Base-by-base conservation (phyloP, 768 basidiomycete genomes). In the Heimioporus sp. region DNA sequence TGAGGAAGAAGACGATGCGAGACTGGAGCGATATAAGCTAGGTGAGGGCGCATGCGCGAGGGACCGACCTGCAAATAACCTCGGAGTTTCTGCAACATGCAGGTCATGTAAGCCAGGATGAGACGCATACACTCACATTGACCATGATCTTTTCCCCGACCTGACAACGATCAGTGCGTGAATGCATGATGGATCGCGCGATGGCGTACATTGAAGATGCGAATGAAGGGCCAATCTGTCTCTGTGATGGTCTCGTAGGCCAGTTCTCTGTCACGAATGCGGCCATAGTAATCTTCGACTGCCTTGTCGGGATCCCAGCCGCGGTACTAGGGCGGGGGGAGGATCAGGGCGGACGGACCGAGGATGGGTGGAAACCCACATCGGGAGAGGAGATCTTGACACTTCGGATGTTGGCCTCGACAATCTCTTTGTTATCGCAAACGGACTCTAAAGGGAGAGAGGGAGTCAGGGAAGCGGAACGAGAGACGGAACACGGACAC, bases 381-480 rank as follows among this genome's bases (percentile, higher is more conserved):
- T 99, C 96, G 4, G 96, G 97, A 13, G 96, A 98, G 9, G 95
- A 97, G 44, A 99, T 91, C 79, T 99, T 98, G 72, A 98, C 96
- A 57, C 83, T 92, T 42, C 97, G 82, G 48, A 97, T 98, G 64
- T 99, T 99, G 3, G 80, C 83, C 59, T 96, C 87, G 55, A 99
- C 94, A 49, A 98, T 87, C 54, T 95, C 91, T 52, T 87, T 82
- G 61, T 94, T 87, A 65, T 94, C 91, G 66, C 97, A 98, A 15
- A 91, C 63, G 17, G 90, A 89, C 69, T 99, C 96, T 98, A 62
- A 15, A 38, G n/a, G n/a, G 10, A 34, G 54, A 21, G 31, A 24
- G 24, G 24, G 24, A 4, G 5, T 28, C 7, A 28, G 24, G 24
- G 24, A 7, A 43, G 24, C 43, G 45, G 35, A 0, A 36, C 63